A percentile compares a stretch with the other conserved stretches of the same genome.
phyloP scores from a whole-genome alignment of 2,329 filamentous ascomycete genomes.

The Phoma sp. region DNA sequence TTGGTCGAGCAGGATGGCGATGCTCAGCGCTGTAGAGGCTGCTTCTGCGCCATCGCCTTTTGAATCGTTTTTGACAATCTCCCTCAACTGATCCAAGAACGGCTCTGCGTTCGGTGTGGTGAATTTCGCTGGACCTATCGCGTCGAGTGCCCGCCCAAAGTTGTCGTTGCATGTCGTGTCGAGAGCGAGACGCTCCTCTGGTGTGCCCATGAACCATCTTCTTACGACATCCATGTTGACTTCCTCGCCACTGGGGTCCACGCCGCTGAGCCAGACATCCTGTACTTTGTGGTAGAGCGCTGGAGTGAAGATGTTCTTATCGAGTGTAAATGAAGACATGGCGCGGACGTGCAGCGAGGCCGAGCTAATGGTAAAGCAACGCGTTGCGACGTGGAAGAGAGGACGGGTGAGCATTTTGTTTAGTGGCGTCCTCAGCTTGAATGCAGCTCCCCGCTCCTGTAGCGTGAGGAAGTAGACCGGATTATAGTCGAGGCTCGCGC shows the following conservation, averaged over 20 bases:
- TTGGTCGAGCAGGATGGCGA: conserved; percentile 69
- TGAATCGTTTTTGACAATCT: conserved; percentile 18
- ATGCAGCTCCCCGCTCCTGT: background rate
- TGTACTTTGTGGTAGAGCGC: conserved; percentile 47
- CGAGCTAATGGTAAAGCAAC: conserved; percentile 8
- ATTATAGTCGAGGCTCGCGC: conserved; percentile 10
- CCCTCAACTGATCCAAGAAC: conserved; percentile 46
- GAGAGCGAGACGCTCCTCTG: conserved; percentile 46
- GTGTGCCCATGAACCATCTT: conserved; percentile 49
- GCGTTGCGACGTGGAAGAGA: conserved; percentile 6
- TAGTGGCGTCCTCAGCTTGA: background rate
- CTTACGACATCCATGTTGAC: conserved; percentile 34
- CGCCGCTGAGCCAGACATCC: conserved; percentile 50
- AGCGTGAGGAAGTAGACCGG: conserved; percentile 7
- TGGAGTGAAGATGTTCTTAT: conserved; percentile 51
- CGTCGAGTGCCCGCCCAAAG: conserved; percentile 47
- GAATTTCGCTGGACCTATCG: conserved; percentile 47
- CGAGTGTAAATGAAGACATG: conserved; percentile 48
- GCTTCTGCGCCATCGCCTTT: conserved; percentile 33
- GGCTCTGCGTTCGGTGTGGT: conserved; percentile 45
- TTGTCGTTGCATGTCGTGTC: conserved; percentile 46
- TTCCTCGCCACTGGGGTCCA: conserved; percentile 35
- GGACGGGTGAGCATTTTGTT: conserved; percentile 10
- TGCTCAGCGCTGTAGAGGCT: conserved; percentile 54
- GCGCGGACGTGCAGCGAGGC: conserved; percentile 21